Conservation (phyloP, 2,329 filamentous ascomycete species). For the Fusarium sp. region DNA sequence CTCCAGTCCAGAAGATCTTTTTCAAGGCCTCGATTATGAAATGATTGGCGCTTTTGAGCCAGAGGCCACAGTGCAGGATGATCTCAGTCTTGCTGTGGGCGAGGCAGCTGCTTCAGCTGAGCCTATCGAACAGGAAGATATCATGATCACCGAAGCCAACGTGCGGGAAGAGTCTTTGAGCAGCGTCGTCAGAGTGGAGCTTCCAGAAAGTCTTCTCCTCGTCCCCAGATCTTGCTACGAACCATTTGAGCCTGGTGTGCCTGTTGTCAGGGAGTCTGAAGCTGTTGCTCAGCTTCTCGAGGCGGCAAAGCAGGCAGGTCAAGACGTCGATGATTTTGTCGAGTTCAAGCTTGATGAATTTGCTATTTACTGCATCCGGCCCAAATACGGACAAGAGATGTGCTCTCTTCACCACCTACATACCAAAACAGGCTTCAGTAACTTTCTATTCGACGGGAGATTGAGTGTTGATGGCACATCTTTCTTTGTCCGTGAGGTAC, state of each 20-base stretch:
- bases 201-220: conserved; percentile 48
- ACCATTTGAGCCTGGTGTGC: conserved; percentile 49
- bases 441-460: conserved; percentile 71
- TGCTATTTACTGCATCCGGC: conserved; percentile 64
- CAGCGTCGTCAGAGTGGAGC: conserved; percentile 42
- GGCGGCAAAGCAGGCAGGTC: conserved; percentile 20
- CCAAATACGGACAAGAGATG: conserved; percentile 62
- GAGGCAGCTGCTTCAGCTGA: conserved; percentile 13
- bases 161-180: conserved; percentile 1
- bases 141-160: not conserved
- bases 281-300: conserved; percentile 27
- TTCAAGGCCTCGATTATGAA: conserved; percentile 18
- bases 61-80: not conserved
- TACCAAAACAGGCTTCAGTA: conserved; percentile 51
- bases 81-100: not conserved
- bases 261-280: conserved; percentile 44
- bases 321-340: conserved; percentile 51
- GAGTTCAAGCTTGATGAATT: conserved; percentile 71
- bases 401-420: conserved; percentile 67
- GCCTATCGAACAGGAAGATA: conserved; percentile 7
- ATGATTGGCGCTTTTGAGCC: conserved; percentile 13
- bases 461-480: conserved; percentile 60
- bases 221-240: conserved; percentile 51
- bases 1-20: conserved; percentile 11
- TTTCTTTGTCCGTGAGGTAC: conserved; percentile 67